A percentile compares a stretch with the other conserved stretches of the same genome.
Conservation (phyloP, 1,284 basidiomycete genomes). For the Marasmius fiardii region DNA sequence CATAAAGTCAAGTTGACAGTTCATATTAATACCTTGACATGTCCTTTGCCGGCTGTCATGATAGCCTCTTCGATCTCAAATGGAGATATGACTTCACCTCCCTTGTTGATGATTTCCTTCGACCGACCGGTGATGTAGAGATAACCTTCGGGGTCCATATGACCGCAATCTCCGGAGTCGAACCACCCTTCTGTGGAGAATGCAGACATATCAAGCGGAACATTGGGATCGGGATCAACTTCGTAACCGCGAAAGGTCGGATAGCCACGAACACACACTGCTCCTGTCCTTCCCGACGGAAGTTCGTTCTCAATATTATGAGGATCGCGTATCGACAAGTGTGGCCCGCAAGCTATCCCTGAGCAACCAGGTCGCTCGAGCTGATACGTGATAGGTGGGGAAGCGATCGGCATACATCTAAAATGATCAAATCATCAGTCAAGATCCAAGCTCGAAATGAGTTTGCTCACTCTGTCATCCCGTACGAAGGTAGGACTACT, state of each 20-base stretch:
- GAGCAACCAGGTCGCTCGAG: conserved; percentile 46
- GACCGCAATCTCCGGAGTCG: conserved; percentile 65
- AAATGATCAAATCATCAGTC: conserved; percentile 18
- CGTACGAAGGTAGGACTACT: conserved; percentile 42
- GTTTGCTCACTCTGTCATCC: conserved; percentile 39
- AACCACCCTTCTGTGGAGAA: conserved; percentile 48
- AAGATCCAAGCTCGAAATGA: conserved; percentile 24
- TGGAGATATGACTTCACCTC: conserved; percentile 67
- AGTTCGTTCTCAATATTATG: conserved; percentile 33
- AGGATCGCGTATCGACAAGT: conserved; percentile 41
- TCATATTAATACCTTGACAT: conserved; percentile 32
- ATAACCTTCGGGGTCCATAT: conserved; percentile 58
- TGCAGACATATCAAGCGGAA: conserved; percentile 39
- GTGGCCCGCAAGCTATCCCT: conserved; percentile 44
- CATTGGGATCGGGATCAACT: conserved; percentile 27
- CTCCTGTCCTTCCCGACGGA: conserved; percentile 32
- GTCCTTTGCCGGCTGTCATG: conserved; percentile 33
- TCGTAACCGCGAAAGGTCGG: conserved; percentile 47
- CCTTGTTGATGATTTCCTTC: conserved; percentile 62
- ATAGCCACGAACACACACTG: conserved; percentile 41
- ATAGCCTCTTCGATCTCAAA: conserved; percentile 56
- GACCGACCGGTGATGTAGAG: conserved; percentile 56
- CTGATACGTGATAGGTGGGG: conserved; percentile 38
- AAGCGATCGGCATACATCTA: conserved; percentile 49
- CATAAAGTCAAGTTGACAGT: background rate